A percentile compares a stretch with the other conserved stretches of the same genome.
These are phyloP conservation scores for Chlamydomonas eustigma DNA, from an alignment of 139 green algal genomes.

Conservation along the genomic window DNA sequence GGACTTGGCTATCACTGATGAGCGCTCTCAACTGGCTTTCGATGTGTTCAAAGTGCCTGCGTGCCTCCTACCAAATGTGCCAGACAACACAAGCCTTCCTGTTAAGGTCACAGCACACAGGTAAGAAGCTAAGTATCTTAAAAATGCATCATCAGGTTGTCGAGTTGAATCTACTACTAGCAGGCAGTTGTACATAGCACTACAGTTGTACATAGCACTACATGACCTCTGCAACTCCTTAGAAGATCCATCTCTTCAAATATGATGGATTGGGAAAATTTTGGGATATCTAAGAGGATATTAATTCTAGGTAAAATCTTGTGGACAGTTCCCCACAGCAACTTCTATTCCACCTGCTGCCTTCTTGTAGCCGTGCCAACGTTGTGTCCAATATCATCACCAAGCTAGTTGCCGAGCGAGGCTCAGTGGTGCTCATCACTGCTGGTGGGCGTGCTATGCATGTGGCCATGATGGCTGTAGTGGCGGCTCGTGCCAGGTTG, in stretches of 20 bases:
- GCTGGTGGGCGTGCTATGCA: slow-evolving; percentile 40
- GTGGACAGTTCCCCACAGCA: no score
- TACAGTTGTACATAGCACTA: no score
- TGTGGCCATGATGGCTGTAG: slow-evolving; percentile 39
- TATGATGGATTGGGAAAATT: no score
- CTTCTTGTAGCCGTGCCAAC: slow-evolving; percentile 17
- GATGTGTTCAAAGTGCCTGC: slow-evolving; percentile 44
- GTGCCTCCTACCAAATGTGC: background rate
- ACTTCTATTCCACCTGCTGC: no score
- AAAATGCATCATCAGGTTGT: no score
- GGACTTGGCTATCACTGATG: slow-evolving; percentile 17
- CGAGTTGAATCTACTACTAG: no score
- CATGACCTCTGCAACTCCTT: no score
- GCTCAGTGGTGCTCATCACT: slow-evolving; percentile 37
- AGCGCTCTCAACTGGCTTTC: slow-evolving; percentile 35
- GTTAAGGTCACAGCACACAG: slow-evolving; percentile 28
- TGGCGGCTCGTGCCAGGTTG: slow-evolving; percentile 33
- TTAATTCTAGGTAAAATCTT: no score
- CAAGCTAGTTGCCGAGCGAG: slow-evolving; percentile 39
- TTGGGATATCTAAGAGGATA: no score
- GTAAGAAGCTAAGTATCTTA: background rate
- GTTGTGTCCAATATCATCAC: slow-evolving; percentile 44
- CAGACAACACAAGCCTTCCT: slow-evolving; percentile 29
- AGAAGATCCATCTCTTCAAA: no score
- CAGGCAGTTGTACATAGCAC: no score